Evolutionary conservation across 805 yeast genomes (phyloP).

Genomic region (Lipomyces starkeyi): DNA sequence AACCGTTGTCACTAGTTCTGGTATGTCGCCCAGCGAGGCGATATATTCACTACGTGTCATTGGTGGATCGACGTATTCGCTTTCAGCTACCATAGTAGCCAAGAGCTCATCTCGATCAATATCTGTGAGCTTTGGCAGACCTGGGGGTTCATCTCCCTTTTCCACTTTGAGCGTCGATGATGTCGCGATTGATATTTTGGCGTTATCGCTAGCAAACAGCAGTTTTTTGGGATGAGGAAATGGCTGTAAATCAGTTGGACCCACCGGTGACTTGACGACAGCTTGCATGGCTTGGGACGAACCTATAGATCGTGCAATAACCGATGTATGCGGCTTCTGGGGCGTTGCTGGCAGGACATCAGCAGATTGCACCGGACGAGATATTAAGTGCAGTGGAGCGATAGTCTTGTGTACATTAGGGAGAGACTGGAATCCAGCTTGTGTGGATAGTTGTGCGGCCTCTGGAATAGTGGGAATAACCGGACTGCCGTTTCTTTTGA

Average conservation of each 20-base stretch:
- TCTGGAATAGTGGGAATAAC: neutral
- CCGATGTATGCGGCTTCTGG: neutral
- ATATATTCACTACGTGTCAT: slow-evolving; percentile 36
- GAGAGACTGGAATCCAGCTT: neutral
- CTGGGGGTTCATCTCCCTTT: neutral
- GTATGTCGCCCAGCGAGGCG: slow-evolving; percentile 32
- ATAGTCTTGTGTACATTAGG: neutral
- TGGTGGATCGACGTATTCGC: slow-evolving; percentile 37
- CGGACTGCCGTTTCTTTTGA: neutral
- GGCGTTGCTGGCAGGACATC: neutral
- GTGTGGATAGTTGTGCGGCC: neutral
- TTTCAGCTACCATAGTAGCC: slow-evolving; percentile 33
- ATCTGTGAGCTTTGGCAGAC: slow-evolving; percentile 25
- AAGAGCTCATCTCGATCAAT: slow-evolving; percentile 27
- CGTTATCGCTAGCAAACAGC: too few species aligned
- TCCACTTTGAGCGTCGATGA: neutral
- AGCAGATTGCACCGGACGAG: neutral
- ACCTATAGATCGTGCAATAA: neutral
- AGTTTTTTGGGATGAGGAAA: neutral
- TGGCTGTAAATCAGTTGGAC: neutral
- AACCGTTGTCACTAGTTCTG: slow-evolving; percentile 37
- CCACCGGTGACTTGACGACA: neutral
- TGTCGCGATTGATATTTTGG: neutral
- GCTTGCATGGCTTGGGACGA: neutral
- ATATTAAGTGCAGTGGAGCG: neutral